A percentile compares a stretch with the other conserved stretches of the same genome.
phyloP scores from a whole-genome alignment of 805 yeast genomes.

The Hanseniaspora nectarophila region DNA sequence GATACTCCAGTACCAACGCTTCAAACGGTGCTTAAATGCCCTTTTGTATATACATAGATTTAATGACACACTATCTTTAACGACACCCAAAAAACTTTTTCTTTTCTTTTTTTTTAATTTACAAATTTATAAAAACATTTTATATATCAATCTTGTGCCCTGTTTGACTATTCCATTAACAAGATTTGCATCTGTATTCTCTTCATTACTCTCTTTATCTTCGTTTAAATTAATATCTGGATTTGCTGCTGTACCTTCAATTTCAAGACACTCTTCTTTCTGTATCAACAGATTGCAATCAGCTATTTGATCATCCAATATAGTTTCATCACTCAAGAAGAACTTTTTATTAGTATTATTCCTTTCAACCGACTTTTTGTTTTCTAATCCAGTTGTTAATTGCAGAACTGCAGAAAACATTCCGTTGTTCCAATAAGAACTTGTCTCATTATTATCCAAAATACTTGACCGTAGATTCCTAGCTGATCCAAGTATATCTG shows the following conservation, averaged over 20 bases:
- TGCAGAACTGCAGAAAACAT: background rate
- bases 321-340: constrained; percentile 8
- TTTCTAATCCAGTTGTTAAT: background rate
- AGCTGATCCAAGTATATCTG: background rate
- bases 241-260: background rate
- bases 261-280: background rate
- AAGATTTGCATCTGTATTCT: background rate
- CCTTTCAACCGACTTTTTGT: background rate
- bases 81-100: background rate
- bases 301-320: background rate
- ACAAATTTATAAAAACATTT: background rate
- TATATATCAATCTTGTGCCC: background rate
- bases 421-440: background rate
- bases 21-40: constrained; percentile 5
- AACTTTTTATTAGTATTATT: background rate
- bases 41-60: background rate
- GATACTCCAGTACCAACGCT: constrained; percentile 37
- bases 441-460: background rate
- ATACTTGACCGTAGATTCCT: background rate
- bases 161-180: background rate
- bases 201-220: background rate
- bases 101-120: background rate
- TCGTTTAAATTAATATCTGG: background rate
- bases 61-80: background rate
- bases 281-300: background rate